phyloP scores from a whole-genome alignment of 2,329 filamentous ascomycete genomes.

The Aspergillus terreus region DNA sequence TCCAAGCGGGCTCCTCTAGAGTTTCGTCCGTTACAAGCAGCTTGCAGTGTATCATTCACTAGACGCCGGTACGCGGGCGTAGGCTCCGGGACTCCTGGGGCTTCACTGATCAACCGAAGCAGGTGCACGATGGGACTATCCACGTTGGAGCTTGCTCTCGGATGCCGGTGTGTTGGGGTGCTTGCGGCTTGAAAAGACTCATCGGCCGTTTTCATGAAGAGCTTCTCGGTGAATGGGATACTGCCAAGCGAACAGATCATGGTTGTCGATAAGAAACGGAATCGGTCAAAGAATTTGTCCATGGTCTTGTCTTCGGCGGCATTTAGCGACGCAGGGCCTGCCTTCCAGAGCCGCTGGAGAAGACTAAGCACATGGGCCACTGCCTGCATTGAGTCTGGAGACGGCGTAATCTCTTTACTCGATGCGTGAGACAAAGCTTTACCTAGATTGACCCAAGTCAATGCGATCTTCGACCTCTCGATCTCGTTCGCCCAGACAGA shows the following conservation, averaged over 20 bases:
- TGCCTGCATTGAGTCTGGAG: constrained; percentile 75
- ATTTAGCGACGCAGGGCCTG: constrained; percentile 43
- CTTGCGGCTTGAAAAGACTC: constrained; percentile 48
- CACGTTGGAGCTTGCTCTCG: constrained; percentile 22
- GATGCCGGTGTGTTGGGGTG: constrained; percentile 33
- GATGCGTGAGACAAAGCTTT: constrained; percentile 58
- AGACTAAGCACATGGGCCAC: constrained; percentile 68
- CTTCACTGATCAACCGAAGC: constrained; percentile 30
- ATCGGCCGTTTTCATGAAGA: constrained; percentile 52
- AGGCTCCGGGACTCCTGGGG: constrained; percentile 14
- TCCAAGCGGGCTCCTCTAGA: constrained; percentile 37
- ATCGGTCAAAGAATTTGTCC: constrained; percentile 45
- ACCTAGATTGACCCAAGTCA: constrained; percentile 60
- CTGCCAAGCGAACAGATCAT: constrained; percentile 50
- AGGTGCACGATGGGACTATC: constrained; percentile 39
- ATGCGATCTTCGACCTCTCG: constrained; percentile 45
- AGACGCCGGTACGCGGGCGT: constrained; percentile 26
- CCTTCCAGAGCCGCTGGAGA: constrained; percentile 66
- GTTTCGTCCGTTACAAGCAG: constrained; percentile 30
- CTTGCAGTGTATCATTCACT: constrained; percentile 28
- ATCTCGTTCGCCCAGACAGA: constrained; percentile 49
- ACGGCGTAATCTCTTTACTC: constrained; percentile 86
- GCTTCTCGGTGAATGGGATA: constrained; percentile 49
- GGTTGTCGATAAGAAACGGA: constrained; percentile 50
- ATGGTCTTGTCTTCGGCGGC: constrained; percentile 20